phyloP scores from a whole-genome alignment of 1,139 yeast species.

The Diutina siamensis region DNA sequence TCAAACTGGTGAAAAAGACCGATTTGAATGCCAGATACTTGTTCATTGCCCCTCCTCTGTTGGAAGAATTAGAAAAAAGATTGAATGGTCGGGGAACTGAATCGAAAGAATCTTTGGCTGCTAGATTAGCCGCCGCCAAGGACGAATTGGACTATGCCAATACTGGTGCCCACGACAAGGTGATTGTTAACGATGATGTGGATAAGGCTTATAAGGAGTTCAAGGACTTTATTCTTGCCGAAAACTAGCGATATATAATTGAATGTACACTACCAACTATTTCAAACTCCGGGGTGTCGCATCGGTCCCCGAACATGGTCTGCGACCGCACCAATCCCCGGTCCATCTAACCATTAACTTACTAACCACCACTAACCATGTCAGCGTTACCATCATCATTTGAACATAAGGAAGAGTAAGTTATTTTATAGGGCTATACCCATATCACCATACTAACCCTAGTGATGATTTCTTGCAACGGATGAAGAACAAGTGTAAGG shows the following conservation, averaged over 20 bases:
- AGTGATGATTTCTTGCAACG: constrained; percentile 16
- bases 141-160: constrained; percentile 82
- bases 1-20: constrained; percentile 75
- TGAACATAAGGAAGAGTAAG: constrained; percentile 4
- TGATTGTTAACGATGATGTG: constrained; percentile 83
- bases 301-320: background rate
- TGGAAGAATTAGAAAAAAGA: constrained; percentile 63
- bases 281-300: background rate
- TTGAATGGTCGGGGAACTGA: constrained; percentile 90
- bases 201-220: constrained; percentile 79
- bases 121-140: constrained; percentile 76
- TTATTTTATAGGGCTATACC: no score
- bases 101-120: constrained; percentile 69
- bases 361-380: no score
- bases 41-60: constrained; percentile 86
- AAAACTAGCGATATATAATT: background rate
- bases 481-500: constrained; percentile 32
- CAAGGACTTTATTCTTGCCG: constrained; percentile 54
- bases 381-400: constrained; percentile 2
- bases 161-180: constrained; percentile 84
- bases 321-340: background rate
- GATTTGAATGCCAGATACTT: constrained; percentile 74
- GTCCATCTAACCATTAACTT: no score
- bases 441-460: no score
- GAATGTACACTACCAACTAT: no score